Conservation (phyloP, 768 basidiomycete genomes). For the Suillus fuscotomentosus region DNA sequence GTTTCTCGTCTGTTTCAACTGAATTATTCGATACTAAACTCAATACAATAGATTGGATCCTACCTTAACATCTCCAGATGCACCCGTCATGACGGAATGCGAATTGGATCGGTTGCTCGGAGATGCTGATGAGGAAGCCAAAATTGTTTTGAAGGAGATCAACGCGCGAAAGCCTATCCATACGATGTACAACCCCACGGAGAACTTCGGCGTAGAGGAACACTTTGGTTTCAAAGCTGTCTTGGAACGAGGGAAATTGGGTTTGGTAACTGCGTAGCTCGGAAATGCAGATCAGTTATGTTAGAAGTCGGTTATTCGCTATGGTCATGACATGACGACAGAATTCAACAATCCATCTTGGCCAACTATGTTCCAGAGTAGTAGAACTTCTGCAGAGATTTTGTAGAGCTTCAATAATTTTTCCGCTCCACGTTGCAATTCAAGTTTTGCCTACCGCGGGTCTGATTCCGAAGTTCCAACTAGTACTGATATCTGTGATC, state of each 20-base stretch:
- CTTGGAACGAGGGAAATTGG: not conserved
- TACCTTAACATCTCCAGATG: not conserved
- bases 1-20: not conserved
- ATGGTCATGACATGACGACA: not conserved
- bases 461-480: no score
- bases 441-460: no score
- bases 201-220: not conserved
- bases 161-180: not conserved
- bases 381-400: not conserved
- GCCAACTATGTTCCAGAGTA: not conserved
- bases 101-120: not conserved
- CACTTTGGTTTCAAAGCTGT: not conserved
- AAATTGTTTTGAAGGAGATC: not conserved
- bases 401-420: not conserved
- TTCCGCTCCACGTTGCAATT: not conserved
- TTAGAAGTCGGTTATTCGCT: not conserved
- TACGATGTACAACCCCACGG: not conserved
- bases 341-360: not conserved
- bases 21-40: not conserved
- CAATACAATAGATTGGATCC: not conserved
- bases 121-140: not conserved
- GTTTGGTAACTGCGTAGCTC: not conserved
- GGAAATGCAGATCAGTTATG: not conserved
- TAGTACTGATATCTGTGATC: no score
- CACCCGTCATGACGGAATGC: not conserved